phyloP scores from a whole-genome alignment of 2,329 filamentous ascomycete genomes.

The Ophiostoma perfectum region DNA sequence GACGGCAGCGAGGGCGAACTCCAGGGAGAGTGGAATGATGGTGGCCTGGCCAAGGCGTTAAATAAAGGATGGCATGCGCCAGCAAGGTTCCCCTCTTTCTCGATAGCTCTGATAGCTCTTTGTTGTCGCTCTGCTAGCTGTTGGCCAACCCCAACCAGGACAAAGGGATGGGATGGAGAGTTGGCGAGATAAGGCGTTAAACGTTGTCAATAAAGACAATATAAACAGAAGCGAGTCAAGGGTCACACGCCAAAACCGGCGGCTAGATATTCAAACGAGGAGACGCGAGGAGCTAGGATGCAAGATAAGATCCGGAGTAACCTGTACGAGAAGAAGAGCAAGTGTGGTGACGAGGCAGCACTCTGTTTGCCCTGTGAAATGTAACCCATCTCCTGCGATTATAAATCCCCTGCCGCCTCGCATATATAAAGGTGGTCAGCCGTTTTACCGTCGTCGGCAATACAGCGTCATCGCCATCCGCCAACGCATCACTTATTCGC shows the following conservation, averaged over 20 bases:
- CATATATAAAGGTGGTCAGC: conserved; percentile 9
- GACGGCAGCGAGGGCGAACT: not conserved
- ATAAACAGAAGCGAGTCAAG: not conserved
- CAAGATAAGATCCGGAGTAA: not conserved
- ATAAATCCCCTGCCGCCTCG: not conserved
- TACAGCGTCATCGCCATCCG: not conserved
- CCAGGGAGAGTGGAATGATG: not conserved
- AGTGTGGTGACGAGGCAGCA: not conserved
- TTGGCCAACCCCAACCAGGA: not conserved
- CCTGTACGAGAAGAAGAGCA: not conserved
- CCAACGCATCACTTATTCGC: not conserved
- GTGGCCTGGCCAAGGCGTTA: not conserved
- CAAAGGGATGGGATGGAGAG: not conserved
- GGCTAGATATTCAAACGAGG: not conserved
- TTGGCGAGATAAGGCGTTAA: not conserved
- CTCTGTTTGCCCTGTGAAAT: not conserved
- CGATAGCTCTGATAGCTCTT: not conserved
- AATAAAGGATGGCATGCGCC: not conserved
- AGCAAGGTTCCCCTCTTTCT: conserved; percentile 6
- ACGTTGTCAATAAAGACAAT: not conserved
- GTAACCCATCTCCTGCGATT: too few species aligned
- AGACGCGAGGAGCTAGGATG: not conserved
- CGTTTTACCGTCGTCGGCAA: not conserved
- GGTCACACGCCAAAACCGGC: not conserved
- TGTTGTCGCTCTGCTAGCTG: not conserved